Evolutionary conservation across 768 basidiomycete genomes (phyloP).

Genomic region (Russula abietina): DNA sequence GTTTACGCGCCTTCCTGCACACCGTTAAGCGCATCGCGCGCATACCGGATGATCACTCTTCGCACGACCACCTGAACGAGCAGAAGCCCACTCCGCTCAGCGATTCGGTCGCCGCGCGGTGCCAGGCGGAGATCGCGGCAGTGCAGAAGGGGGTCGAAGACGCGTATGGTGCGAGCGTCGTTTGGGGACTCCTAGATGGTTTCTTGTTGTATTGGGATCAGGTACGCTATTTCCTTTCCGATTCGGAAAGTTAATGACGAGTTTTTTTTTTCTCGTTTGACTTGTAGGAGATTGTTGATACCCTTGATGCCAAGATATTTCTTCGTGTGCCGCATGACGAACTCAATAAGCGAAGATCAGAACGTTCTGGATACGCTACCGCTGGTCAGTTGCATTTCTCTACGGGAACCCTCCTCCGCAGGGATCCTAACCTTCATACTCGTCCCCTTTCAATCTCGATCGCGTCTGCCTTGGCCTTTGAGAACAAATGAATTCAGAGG

Average conservation of each 20-base stretch:
- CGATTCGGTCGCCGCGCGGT: slow-evolving; percentile 39
- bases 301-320: slow-evolving; percentile 73
- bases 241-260: background rate
- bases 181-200: slow-evolving; percentile 87
- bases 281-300: slow-evolving; percentile 58
- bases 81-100: slow-evolving; percentile 67
- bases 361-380: slow-evolving; percentile 81
- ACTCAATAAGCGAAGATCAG: slow-evolving; percentile 67
- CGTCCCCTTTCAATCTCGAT: background rate
- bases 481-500: slow-evolving; percentile 82
- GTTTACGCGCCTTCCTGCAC: slow-evolving; percentile 57
- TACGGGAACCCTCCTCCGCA: background rate
- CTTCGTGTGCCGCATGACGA: slow-evolving; percentile 77
- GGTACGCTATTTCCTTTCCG: slow-evolving; percentile 35
- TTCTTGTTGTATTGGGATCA: slow-evolving; percentile 90
- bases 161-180: slow-evolving; percentile 42
- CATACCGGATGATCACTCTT: slow-evolving; percentile 65
- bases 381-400: slow-evolving; percentile 58
- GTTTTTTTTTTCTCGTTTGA: background rate
- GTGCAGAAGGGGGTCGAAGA: slow-evolving; percentile 40
- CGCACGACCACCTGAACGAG: slow-evolving; percentile 89
- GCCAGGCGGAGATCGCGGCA: slow-evolving; percentile 48
- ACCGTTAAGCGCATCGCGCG: slow-evolving; percentile 59
- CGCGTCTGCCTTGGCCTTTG: slow-evolving; percentile 33
- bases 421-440: background rate